A percentile compares a stretch with the other conserved stretches of the same genome.
Evolutionary conservation across 371 early-diverging fungal genomes (phyloP).

Genomic region (Mucor circinelloides): DNA sequence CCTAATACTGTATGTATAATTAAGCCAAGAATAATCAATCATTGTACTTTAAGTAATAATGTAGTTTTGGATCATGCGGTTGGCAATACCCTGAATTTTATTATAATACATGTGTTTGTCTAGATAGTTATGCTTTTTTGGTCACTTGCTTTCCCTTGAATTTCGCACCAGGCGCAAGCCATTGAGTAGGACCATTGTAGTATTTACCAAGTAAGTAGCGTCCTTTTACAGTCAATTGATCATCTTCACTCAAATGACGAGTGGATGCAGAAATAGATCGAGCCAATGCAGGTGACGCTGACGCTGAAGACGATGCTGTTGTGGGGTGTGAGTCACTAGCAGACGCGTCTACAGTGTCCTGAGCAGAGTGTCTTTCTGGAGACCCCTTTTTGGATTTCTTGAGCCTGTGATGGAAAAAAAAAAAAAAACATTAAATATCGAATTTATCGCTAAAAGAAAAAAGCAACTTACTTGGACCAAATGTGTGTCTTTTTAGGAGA

Average conservation of each 20-base stretch:
- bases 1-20: too few species aligned
- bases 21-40: too few species aligned
- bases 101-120: neutral
- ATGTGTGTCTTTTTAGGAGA: neutral
- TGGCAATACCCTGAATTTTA: too few species aligned
- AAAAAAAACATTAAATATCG: neutral
- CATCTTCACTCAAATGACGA: slow-evolving; percentile 6
- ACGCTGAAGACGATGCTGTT: neutral
- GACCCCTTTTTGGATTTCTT: slow-evolving; percentile 16
- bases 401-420: slow-evolving; percentile 5
- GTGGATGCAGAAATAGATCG: slow-evolving; percentile 7
- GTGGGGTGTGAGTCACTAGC: neutral
- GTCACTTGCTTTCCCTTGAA: neutral
- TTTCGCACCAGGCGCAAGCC: slow-evolving; percentile 1
- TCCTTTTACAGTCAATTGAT: slow-evolving; percentile 25
- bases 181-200: slow-evolving; percentile 34
- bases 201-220: slow-evolving; percentile 33
- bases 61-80: too few species aligned
- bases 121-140: neutral
- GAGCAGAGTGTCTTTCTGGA: neutral
- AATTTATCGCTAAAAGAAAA: too few species aligned
- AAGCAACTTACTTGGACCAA: slow-evolving; percentile 20
- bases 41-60: too few species aligned
- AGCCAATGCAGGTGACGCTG: neutral
- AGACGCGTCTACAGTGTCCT: neutral